phyloP scores from a whole-genome alignment of 2,329 filamentous ascomycete genomes.

The Pseudogymnoascus sp. region DNA sequence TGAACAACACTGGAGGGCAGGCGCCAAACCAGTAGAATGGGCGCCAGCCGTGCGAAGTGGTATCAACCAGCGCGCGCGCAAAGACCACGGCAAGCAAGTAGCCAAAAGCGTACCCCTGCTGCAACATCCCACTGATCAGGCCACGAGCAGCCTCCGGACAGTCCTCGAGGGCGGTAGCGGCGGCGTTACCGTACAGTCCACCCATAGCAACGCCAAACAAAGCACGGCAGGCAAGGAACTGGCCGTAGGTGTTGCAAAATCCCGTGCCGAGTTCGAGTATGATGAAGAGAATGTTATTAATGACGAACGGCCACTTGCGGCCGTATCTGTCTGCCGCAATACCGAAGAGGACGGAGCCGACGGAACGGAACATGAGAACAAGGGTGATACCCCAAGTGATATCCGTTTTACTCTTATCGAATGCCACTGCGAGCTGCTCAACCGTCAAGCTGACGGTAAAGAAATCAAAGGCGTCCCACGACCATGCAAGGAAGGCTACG shows the following conservation, averaged over 20 bases:
- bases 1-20: conserved; percentile 70
- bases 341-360: conserved; percentile 69
- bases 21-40: conserved; percentile 87
- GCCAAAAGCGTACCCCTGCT: conserved; percentile 73
- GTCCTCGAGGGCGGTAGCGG: conserved; percentile 67
- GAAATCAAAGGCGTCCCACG: conserved; percentile 76
- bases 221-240: conserved; percentile 64
- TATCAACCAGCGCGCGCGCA: conserved; percentile 59
- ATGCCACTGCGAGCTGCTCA: conserved; percentile 55
- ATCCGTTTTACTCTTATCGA: conserved; percentile 50
- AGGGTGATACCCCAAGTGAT: conserved; percentile 69
- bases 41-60: conserved; percentile 71
- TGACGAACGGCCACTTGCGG: conserved; percentile 70
- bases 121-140: conserved; percentile 72
- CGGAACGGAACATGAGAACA: conserved; percentile 62
- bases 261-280: conserved; percentile 65
- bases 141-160: conserved; percentile 46
- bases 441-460: conserved; percentile 74
- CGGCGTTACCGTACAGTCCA: conserved; percentile 69
- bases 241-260: conserved; percentile 57
- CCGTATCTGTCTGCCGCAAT: conserved; percentile 71
- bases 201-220: conserved; percentile 79
- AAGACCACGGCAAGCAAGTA: conserved; percentile 70
- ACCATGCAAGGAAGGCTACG: conserved; percentile 68
- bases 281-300: conserved; percentile 67